Conservation (phyloP, 805 yeast genomes). For the Osmozyma mogii region DNA sequence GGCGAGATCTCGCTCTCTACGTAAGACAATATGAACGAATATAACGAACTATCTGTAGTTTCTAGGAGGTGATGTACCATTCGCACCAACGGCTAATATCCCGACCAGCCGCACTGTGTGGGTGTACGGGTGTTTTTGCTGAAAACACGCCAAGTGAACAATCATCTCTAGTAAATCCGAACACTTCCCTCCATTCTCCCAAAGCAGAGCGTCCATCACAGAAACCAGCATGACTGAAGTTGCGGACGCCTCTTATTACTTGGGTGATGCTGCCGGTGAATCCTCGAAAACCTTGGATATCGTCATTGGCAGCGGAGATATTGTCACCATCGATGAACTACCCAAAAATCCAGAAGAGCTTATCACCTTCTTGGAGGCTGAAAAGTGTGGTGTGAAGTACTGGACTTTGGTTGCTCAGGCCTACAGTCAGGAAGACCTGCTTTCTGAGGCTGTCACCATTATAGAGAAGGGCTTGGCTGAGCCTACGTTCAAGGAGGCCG, state of each 20-base stretch:
- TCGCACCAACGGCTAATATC: too few species aligned
- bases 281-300: constrained; percentile 42
- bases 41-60: too few species aligned
- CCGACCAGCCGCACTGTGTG: too few species aligned
- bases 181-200: too few species aligned
- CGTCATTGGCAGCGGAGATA: constrained; percentile 70
- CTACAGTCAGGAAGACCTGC: constrained; percentile 54
- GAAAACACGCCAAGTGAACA: too few species aligned
- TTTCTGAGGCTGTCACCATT: constrained; percentile 57
- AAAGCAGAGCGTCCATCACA: too few species aligned
- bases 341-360: constrained; percentile 88
- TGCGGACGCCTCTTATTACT: constrained; percentile 23
- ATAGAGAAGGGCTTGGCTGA: constrained; percentile 49
- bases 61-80: too few species aligned
- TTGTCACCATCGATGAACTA: constrained; percentile 78
- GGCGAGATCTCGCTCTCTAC: too few species aligned
- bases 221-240: constrained; percentile 11
- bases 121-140: too few species aligned
- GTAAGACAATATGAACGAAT: too few species aligned
- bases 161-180: too few species aligned
- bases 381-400: constrained; percentile 63
- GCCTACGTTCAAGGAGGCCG: constrained; percentile 30
- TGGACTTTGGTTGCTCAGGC: constrained; percentile 85
- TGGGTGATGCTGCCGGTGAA: constrained; percentile 24
- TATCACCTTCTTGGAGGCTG: constrained; percentile 69